These are phyloP conservation scores for Pseudogymnoascus sp. DNA, from an alignment of 2,329 filamentous ascomycete genomes.

Conservation along the genomic window DNA sequence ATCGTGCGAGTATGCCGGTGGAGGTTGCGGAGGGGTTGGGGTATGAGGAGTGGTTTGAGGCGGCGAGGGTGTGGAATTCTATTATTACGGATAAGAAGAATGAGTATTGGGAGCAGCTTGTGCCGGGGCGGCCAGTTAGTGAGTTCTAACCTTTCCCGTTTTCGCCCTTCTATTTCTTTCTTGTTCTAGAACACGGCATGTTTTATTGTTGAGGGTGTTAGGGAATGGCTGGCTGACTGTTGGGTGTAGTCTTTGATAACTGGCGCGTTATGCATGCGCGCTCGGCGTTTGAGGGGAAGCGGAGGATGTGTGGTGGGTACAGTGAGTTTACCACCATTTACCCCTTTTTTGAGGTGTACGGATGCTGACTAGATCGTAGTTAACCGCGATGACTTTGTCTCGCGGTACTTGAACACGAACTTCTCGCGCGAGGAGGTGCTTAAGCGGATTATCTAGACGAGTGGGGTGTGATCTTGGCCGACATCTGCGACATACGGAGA, in stretches of 20 bases:
- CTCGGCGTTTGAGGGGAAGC: slow-evolving; percentile 70
- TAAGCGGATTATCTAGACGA: slow-evolving; percentile 19
- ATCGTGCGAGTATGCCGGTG: slow-evolving; percentile 58
- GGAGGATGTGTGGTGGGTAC: slow-evolving; percentile 87
- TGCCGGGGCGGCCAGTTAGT: slow-evolving; percentile 72
- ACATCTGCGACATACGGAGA: not conserved
- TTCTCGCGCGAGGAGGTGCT: slow-evolving; percentile 31
- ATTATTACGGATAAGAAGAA: slow-evolving; percentile 57
- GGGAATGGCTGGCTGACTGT: not conserved
- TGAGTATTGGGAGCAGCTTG: slow-evolving; percentile 73
- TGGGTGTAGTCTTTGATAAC: slow-evolving; percentile 74
- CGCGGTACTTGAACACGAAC: slow-evolving; percentile 66
- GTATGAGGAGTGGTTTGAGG: slow-evolving; percentile 61
- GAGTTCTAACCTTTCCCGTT: slow-evolving; percentile 28
- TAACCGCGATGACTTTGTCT: slow-evolving; percentile 73
- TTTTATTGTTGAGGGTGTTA: too few species aligned
- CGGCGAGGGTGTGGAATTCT: slow-evolving; percentile 64
- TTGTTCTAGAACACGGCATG: too few species aligned
- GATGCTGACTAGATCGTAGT: slow-evolving; percentile 40
- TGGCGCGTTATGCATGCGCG: slow-evolving; percentile 90
- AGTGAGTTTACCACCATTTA: slow-evolving; percentile 46
- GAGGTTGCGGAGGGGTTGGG: not conserved
- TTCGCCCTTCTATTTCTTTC: too few species aligned
- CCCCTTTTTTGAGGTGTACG: not conserved
- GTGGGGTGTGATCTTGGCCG: not conserved